Percentiles rank a stretch among this genome's conserved stretches.
Conservation (phyloP, 345 rosid species). For the Citropsis articulata region DNA sequence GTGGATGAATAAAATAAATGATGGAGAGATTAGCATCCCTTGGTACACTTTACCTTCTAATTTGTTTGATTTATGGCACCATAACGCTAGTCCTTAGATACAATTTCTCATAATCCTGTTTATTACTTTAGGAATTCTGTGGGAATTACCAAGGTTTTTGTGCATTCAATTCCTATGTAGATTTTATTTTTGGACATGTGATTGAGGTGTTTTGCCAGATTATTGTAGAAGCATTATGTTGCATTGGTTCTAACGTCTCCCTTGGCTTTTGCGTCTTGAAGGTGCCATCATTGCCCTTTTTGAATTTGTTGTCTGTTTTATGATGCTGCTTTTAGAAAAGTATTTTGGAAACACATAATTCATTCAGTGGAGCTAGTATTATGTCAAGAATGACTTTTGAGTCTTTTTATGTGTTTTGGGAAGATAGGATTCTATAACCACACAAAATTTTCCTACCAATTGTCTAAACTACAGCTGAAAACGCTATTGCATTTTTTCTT, state of each 20-base stretch:
- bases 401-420: not conserved
- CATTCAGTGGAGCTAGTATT: not conserved
- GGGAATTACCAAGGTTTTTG: not conserved
- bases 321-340: not conserved
- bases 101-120: not conserved
- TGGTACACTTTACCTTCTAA: not conserved
- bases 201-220: conserved; percentile 5
- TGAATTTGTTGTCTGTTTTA: not conserved
- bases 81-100: not conserved
- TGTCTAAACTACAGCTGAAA: not conserved
- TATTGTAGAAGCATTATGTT: not conserved
- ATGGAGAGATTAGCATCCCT: not conserved
- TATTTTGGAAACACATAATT: not conserved
- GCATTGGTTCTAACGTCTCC: conserved; percentile 4
- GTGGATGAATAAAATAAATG: not conserved
- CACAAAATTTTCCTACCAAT: not conserved
- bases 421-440: not conserved
- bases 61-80: not conserved
- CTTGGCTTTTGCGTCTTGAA: not conserved
- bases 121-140: not conserved
- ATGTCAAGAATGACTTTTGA: not conserved
- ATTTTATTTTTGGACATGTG: not conserved
- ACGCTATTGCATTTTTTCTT: not conserved
- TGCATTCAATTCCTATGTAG: not conserved
- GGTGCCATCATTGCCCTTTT: not conserved